Evolutionary conservation across 805 yeast genomes (phyloP).

Genomic region (Candida manassasensis): DNA sequence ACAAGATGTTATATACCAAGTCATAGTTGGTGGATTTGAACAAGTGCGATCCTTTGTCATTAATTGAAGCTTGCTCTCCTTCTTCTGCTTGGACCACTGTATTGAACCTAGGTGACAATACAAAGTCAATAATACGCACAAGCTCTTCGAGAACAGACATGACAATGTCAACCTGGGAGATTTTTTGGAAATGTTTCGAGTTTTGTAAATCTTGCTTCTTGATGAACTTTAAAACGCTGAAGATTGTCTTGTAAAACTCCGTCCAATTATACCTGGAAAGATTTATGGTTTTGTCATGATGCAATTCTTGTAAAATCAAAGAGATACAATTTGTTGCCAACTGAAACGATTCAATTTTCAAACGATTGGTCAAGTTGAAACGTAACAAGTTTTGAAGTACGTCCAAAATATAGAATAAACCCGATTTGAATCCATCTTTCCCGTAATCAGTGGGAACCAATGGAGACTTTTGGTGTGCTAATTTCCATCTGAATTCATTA

Average conservation of each 20-base stretch:
- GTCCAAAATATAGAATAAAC: slow-evolving; percentile 31
- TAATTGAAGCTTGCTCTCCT: slow-evolving; percentile 5
- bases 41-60: slow-evolving; percentile 15
- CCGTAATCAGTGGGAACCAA: slow-evolving; percentile 23
- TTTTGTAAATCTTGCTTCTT: slow-evolving; percentile 15
- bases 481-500: slow-evolving; percentile 38
- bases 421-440: slow-evolving; percentile 22
- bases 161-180: slow-evolving; percentile 9
- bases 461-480: slow-evolving; percentile 38
- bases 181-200: slow-evolving; percentile 12
- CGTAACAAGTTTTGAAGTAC: slow-evolving; percentile 25
- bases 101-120: slow-evolving; percentile 17
- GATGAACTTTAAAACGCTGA: slow-evolving; percentile 28
- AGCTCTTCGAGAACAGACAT: slow-evolving; percentile 22
- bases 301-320: slow-evolving; percentile 18
- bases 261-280: slow-evolving; percentile 29
- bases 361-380: slow-evolving; percentile 34
- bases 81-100: slow-evolving; percentile 12
- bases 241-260: slow-evolving; percentile 28
- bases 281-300: slow-evolving; percentile 11
- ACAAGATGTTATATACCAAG: slow-evolving; percentile 24
- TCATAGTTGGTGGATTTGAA: slow-evolving; percentile 25
- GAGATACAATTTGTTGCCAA: slow-evolving; percentile 23
- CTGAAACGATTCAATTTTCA: slow-evolving; percentile 28
- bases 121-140: slow-evolving; percentile 15